phyloP scores from a whole-genome alignment of 1,139 yeast species.

The Yamadazyma trypodendri region DNA sequence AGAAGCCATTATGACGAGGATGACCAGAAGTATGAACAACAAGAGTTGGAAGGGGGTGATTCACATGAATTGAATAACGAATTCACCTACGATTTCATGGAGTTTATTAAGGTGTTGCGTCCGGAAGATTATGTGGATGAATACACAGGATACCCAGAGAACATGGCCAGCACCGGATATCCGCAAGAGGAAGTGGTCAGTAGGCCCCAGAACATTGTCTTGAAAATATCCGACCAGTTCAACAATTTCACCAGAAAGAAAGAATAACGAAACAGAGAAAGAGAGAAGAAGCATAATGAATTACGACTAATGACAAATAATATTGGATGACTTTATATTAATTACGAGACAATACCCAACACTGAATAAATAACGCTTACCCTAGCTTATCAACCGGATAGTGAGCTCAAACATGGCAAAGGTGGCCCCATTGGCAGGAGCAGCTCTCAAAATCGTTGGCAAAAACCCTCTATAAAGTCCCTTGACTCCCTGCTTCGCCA shows the following conservation, averaged over 20 bases:
- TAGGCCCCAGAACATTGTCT: not conserved
- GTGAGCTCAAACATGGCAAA: constrained; percentile 89
- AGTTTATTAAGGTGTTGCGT: constrained; percentile 41
- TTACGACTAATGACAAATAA: not conserved
- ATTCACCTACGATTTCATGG: constrained; percentile 46
- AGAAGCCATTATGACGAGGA: constrained; percentile 4
- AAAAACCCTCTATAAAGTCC: constrained; percentile 87
- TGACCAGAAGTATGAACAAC: constrained; percentile 23
- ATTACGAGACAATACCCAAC: too few species aligned
- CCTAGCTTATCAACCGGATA: constrained; percentile 53
- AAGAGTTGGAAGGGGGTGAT: constrained; percentile 52
- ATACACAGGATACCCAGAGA: constrained; percentile 5
- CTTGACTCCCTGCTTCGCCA: constrained; percentile 55
- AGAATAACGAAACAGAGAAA: not conserved
- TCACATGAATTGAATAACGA: constrained; percentile 54
- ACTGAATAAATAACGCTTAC: not conserved
- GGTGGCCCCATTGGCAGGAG: constrained; percentile 96
- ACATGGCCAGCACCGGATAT: constrained; percentile 7
- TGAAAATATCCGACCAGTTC: not conserved
- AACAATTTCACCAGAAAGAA: not conserved
- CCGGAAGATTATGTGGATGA: constrained; percentile 41
- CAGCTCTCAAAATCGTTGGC: constrained; percentile 91
- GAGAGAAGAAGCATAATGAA: constrained; percentile 1
- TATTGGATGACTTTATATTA: too few species aligned
- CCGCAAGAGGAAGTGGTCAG: not conserved